Percentiles rank a stretch among this genome's conserved stretches.
Evolutionary conservation across 495 filamentous ascomycete genomes (phyloP).

Genomic region (Penicillium antarcticum): DNA sequence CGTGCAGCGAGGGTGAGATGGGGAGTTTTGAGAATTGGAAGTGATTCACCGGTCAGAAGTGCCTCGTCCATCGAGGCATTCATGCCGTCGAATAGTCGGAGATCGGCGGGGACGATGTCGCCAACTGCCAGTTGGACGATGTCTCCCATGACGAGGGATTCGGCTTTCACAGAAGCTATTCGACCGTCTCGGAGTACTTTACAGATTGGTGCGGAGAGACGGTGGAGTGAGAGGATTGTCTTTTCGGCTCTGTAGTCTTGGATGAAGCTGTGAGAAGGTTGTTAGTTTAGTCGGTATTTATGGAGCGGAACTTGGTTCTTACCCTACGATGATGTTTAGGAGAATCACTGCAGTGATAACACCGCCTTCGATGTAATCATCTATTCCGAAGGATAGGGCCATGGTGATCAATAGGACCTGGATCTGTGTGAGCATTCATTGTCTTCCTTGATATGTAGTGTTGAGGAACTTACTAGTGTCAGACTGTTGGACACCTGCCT

Average conservation of each 20-base stretch:
- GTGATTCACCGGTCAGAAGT: conserved; percentile 50
- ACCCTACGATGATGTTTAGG: conserved; percentile 72
- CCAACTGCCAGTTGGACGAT: conserved; percentile 66
- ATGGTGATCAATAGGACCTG: conserved; percentile 82
- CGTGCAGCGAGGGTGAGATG: conserved; percentile 60
- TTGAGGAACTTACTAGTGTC: conserved; percentile 44
- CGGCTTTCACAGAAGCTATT: conserved; percentile 60
- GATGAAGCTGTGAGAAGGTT: conserved; percentile 46
- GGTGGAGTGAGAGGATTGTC: conserved; percentile 77
- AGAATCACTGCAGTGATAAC: conserved; percentile 79
- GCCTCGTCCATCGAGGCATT: conserved; percentile 70
- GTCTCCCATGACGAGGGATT: conserved; percentile 78
- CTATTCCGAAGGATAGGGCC: conserved; percentile 75
- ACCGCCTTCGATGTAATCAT: conserved; percentile 79
- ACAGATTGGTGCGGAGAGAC: conserved; percentile 76
- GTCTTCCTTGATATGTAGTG: neutral
- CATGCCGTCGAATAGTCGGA: conserved; percentile 71
- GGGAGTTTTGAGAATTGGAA: conserved; percentile 61
- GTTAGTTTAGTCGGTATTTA: neutral
- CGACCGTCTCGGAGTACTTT: conserved; percentile 71
- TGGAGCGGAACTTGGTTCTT: conserved; percentile 3
- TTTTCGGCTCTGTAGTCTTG: conserved; percentile 86
- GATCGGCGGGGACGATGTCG: conserved; percentile 69
- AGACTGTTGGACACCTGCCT: conserved; percentile 64
- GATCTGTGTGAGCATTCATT: conserved; percentile 1